A percentile compares a stretch with the other conserved stretches of the same genome.
These are phyloP conservation scores for Exophiala aquamarina DNA, from an alignment of 2,329 filamentous ascomycete species.

Conservation along the genomic window DNA sequence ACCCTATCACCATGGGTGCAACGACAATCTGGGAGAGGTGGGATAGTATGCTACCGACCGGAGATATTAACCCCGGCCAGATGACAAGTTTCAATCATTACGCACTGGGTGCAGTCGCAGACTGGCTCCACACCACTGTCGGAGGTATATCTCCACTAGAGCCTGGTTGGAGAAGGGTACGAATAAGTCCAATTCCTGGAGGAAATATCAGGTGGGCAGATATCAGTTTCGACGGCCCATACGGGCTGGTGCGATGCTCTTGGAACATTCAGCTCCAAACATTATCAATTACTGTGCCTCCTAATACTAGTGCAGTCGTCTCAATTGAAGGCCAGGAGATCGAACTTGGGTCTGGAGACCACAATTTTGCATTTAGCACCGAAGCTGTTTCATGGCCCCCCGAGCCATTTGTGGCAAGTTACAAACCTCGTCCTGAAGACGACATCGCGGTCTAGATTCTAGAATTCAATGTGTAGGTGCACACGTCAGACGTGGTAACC, in stretches of 20 bases:
- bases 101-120: conserved; percentile 38
- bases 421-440: too few species aligned
- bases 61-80: conserved; percentile 38
- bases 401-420: too few species aligned
- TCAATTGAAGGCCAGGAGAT: too few species aligned
- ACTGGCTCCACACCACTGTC: conserved; percentile 39
- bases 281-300: too few species aligned
- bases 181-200: not conserved
- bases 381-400: too few species aligned
- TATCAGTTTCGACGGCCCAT: not conserved
- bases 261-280: too few species aligned
- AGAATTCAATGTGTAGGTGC: too few species aligned
- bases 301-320: too few species aligned
- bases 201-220: not conserved
- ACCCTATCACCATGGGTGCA: conserved; percentile 39
- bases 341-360: too few species aligned
- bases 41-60: conserved; percentile 41
- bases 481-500: too few species aligned
- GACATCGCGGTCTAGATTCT: too few species aligned
- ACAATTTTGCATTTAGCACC: too few species aligned
- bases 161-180: not conserved
- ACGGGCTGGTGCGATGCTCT: not conserved
- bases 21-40: conserved; percentile 47
- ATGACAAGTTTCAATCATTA: conserved; percentile 48
- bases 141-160: conserved; percentile 28